Conservation (phyloP, 2,329 filamentous ascomycete species). For the Colletotrichum melonis region DNA sequence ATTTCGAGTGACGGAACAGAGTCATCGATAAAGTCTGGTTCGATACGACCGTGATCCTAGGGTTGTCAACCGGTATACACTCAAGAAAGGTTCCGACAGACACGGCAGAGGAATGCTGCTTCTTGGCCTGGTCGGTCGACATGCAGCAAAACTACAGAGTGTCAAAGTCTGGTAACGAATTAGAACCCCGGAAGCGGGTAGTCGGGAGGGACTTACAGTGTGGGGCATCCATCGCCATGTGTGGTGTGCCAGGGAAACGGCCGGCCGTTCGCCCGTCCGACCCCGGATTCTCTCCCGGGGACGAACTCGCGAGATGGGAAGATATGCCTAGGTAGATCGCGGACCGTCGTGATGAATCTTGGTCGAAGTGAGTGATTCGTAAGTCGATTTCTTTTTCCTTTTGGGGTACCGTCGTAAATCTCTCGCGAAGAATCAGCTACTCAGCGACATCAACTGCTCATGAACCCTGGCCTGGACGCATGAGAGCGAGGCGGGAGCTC, state of each 20-base stretch:
- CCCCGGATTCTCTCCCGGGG: constrained; percentile 18
- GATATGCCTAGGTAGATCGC: neutral
- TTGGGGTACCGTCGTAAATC: too few relatives aligned
- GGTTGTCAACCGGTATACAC: neutral
- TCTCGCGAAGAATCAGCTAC: neutral
- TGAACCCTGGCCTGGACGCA: neutral
- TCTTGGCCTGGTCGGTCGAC: constrained; percentile 7
- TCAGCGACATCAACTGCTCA: neutral
- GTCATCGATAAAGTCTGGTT: neutral
- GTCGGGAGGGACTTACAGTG: constrained; percentile 12
- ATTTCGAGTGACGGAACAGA: constrained; percentile 4
- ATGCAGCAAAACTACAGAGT: constrained; percentile 4
- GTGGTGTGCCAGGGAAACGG: constrained; percentile 6
- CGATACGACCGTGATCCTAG: constrained; percentile 21
- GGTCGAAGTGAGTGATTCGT: too few relatives aligned
- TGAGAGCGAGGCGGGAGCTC: neutral
- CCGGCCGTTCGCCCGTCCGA: constrained; percentile 7
- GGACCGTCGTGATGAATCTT: too few relatives aligned
- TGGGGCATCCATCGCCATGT: neutral
- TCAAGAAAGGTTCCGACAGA: constrained; percentile 16
- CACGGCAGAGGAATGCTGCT: constrained; percentile 19
- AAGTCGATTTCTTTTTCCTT: too few relatives aligned
- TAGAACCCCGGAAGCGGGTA: neutral
- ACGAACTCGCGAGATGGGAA: neutral
- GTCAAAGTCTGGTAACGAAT: constrained; percentile 25